These are phyloP conservation scores for Dioscorea dumetorum DNA, from an alignment of 106 monocot genomes.

Conservation along the genomic window DNA sequence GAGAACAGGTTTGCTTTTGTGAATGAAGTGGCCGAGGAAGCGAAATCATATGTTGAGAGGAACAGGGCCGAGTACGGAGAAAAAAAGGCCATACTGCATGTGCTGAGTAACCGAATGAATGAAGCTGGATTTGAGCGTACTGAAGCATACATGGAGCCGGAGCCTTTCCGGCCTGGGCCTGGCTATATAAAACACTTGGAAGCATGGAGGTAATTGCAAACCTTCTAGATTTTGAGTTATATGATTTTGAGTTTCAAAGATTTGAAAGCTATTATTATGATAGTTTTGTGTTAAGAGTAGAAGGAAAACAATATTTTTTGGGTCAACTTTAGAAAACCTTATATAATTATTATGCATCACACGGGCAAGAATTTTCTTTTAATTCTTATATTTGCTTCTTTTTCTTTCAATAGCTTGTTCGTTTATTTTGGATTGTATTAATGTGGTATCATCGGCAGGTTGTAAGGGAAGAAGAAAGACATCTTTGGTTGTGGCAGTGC, in stretches of 20 bases:
- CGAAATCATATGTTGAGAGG: slow-evolving; percentile 54
- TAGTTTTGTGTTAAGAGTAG: background rate
- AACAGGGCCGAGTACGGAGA: slow-evolving; percentile 75
- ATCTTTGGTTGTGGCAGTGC: too few species aligned
- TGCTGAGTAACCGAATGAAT: slow-evolving; percentile 85
- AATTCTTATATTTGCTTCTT: background rate
- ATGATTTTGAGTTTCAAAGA: background rate
- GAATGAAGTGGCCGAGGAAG: slow-evolving; percentile 88
- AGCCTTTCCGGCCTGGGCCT: slow-evolving; percentile 77
- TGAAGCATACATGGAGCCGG: slow-evolving; percentile 69
- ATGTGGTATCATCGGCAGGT: too few species aligned
- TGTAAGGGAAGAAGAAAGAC: too few species aligned
- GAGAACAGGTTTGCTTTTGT: slow-evolving; percentile 88
- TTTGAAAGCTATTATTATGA: background rate
- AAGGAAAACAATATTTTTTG: background rate
- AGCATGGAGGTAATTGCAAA: slow-evolving; percentile 21
- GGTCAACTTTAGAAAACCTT: background rate
- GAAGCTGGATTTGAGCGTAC: slow-evolving; percentile 65
- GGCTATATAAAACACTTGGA: slow-evolving; percentile 20
- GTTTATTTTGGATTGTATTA: too few species aligned
- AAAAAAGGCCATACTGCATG: slow-evolving; percentile 85
- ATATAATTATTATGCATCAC: too few species aligned
- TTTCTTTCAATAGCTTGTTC: too few species aligned
- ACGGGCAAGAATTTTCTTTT: background rate
- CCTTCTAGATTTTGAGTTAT: background rate